phyloP scores from a whole-genome alignment of 2,329 filamentous ascomycete genomes.

The Paraconiothyrium brasiliense region DNA sequence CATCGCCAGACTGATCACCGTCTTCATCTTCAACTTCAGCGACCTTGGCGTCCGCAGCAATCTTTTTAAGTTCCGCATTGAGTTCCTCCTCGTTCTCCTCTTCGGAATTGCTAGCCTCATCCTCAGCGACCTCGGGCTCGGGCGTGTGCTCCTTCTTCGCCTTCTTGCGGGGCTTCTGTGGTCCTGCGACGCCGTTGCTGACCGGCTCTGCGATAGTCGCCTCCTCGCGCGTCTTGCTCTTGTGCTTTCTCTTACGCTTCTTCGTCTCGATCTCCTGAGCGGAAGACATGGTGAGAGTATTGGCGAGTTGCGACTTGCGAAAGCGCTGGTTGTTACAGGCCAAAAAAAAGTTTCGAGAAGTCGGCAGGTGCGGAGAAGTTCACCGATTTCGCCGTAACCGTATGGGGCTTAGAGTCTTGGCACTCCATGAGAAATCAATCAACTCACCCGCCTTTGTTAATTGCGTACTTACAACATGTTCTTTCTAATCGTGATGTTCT shows the following conservation, averaged over 20 bases:
- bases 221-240: slow-evolving; percentile 45
- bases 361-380: slow-evolving; percentile 11
- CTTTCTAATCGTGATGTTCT: no score
- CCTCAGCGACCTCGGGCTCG: slow-evolving; percentile 38
- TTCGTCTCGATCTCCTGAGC: slow-evolving; percentile 52
- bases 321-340: slow-evolving; percentile 27
- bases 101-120: slow-evolving; percentile 36
- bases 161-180: slow-evolving; percentile 52
- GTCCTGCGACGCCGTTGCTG: slow-evolving; percentile 44
- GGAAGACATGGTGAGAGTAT: slow-evolving; percentile 45
- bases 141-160: slow-evolving; percentile 50
- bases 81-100: slow-evolving; percentile 46
- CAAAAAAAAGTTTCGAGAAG: slow-evolving; percentile 37
- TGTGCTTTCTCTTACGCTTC: slow-evolving; percentile 61
- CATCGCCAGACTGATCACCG: slow-evolving; percentile 40
- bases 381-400: slow-evolving; percentile 14
- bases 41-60: slow-evolving; percentile 38
- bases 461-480: no score
- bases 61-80: slow-evolving; percentile 46
- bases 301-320: slow-evolving; percentile 12
- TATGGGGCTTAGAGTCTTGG: neutral
- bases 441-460: no score
- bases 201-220: slow-evolving; percentile 36
- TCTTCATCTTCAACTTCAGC: slow-evolving; percentile 38
- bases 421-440: neutral